Conservation (phyloP, 352 stramenopile genomes). For the Phytophthora quininea region DNA sequence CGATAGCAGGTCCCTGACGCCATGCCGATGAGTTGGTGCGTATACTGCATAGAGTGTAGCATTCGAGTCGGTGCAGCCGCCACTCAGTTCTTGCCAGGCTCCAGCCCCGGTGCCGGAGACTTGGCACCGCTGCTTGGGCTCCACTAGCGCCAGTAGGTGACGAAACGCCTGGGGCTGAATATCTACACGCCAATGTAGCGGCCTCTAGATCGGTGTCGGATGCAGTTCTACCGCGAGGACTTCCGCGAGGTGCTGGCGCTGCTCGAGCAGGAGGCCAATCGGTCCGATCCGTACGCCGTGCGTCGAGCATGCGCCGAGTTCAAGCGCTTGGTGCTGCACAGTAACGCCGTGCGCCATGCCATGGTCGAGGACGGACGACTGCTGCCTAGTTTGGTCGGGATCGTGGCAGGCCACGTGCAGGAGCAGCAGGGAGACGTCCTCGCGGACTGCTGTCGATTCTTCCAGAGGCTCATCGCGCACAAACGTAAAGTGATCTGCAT, state of each 20-base stretch:
- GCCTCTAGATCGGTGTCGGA: constrained; percentile 11
- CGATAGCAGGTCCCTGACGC: no score
- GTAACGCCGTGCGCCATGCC: constrained; percentile 21
- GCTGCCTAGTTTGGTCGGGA: constrained; percentile 33
- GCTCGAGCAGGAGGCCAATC: constrained; percentile 28
- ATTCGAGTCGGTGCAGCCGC: no score
- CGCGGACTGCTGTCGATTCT: constrained; percentile 47
- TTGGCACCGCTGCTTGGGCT: background rate
- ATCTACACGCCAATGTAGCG: background rate
- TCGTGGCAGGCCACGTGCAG: constrained; percentile 36
- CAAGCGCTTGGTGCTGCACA: constrained; percentile 48
- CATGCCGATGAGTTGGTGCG: no score
- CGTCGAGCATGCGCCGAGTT: constrained; percentile 62
- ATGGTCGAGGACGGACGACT: constrained; percentile 46
- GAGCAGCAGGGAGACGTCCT: constrained; percentile 42
- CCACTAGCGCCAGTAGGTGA: background rate
- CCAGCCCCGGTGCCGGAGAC: no score
- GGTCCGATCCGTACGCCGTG: constrained; percentile 53
- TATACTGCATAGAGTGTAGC: no score
- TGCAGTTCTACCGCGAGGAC: constrained; percentile 70
- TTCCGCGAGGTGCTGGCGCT: constrained; percentile 40
- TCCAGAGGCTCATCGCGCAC: constrained; percentile 52
- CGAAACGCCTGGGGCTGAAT: background rate
- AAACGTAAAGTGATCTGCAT: constrained; percentile 40
- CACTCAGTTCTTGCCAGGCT: no score